Evolutionary conservation across 306 rosid genomes (phyloP).

Genomic region (Canavalia ensiformis): DNA sequence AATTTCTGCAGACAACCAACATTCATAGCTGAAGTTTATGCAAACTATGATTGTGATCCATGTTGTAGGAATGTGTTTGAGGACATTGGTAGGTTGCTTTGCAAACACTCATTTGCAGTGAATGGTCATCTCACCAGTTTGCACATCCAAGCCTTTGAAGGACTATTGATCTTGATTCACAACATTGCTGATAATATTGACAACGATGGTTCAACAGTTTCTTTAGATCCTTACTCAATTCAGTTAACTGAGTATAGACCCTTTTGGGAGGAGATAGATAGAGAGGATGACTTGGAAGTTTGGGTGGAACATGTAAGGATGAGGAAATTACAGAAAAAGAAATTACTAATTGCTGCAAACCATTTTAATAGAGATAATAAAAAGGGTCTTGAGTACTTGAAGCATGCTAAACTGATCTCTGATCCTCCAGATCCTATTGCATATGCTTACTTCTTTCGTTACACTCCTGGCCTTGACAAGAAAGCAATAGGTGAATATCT

Average conservation of each 20-base stretch:
- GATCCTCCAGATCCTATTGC: constrained; percentile 84
- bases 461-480: constrained; percentile 83
- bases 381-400: constrained; percentile 86
- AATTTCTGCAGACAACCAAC: constrained; percentile 87
- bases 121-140: constrained; percentile 59
- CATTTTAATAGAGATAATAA: constrained; percentile 87
- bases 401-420: constrained; percentile 66
- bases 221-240: constrained; percentile 54
- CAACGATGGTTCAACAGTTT: constrained; percentile 52
- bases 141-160: constrained; percentile 89
- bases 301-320: constrained; percentile 72
- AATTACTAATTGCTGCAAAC: constrained; percentile 74
- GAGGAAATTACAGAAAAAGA: constrained; percentile 79
- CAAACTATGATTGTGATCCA: constrained; percentile 88
- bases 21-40: constrained; percentile 69
- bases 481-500: constrained; percentile 81
- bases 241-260: constrained; percentile 67
- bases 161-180: constrained; percentile 73
- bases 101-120: constrained; percentile 79
- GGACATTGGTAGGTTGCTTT: constrained; percentile 79
- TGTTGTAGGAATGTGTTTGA: constrained; percentile 71
- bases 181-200: constrained; percentile 86
- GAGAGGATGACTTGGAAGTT: constrained; percentile 53
- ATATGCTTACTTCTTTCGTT: constrained; percentile 76
- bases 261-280: constrained; percentile 76